Evolutionary conservation across 441 rosid species (phyloP).

Genomic region (Rhodomyrtus psidioides): DNA sequence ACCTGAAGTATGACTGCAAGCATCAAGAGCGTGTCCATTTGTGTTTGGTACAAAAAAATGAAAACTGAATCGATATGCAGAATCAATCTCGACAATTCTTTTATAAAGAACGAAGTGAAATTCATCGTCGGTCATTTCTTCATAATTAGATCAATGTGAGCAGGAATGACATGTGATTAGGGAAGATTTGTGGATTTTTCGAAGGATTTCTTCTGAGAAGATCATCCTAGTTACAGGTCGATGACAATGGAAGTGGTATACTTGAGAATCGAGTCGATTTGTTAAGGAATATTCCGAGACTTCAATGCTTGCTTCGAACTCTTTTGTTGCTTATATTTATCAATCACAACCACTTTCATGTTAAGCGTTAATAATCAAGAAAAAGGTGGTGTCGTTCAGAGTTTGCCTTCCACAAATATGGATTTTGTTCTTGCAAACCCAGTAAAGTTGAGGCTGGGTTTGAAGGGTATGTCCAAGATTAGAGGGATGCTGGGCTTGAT

Average conservation of each 20-base stretch:
- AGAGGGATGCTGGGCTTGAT: too few relatives aligned
- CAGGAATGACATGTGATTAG: neutral
- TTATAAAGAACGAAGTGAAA: neutral
- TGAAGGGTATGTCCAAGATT: too few relatives aligned
- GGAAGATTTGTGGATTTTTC: neutral
- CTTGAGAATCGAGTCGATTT: neutral
- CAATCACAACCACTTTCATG: too few relatives aligned
- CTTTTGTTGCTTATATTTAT: too few relatives aligned
- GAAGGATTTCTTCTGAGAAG: neutral
- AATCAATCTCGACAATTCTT: neutral
- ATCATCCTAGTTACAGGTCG: neutral
- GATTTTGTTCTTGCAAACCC: too few relatives aligned
- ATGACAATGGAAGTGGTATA: neutral
- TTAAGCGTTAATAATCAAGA: too few relatives aligned
- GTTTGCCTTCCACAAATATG: too few relatives aligned
- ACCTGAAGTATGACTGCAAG: neutral
- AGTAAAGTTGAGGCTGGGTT: too few relatives aligned
- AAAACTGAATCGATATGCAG: neutral
- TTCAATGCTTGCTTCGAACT: too few relatives aligned
- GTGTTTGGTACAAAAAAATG: neutral
- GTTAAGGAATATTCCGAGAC: too few relatives aligned
- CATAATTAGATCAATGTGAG: neutral
- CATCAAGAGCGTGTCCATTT: slow-evolving; percentile 6
- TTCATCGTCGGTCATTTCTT: neutral
- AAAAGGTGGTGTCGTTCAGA: too few relatives aligned